Base-by-base conservation (phyloP, 106 monocot species). In the Dioscorea alata region DNA sequence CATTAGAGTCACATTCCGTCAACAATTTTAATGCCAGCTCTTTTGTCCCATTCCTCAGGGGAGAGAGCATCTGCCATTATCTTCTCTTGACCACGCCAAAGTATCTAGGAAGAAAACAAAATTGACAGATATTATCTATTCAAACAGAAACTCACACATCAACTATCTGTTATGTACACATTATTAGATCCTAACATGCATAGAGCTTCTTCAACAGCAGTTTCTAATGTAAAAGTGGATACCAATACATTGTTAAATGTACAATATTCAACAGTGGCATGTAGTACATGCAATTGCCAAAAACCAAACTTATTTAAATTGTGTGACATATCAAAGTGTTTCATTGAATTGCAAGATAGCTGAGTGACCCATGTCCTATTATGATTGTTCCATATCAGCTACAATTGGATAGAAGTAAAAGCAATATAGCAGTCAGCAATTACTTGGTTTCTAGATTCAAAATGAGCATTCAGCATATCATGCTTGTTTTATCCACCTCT, bases 71-170 rank as follows among this genome's bases (percentile, higher is more conserved):
- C 92, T 14, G 86, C 73, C 95, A 91, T 96, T 59, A 92, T 76
- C 73, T 89, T 80, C 33, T 96, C 95, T 77, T 91, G 88, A 56
- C 88, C 92, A 68, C 91, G 95, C 88, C 83, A 86, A 22, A 86
- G 82, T 68, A 89, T 89, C 95, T 96, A 81, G 10, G 12, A 48
- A 6, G 22, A 63, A 23, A 31, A 68, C 21, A 63, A 48, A n/a
- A 79, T 17, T 23, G 6, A 23, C 23, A 22, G 12, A 59, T 22
- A 9, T 6, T 19, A 21, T 59, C 12, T 23, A 4, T 28, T 59
- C 19, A 23, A 12, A 12, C 12, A 59, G 12, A 59, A 22, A 59
- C 59, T 4, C 4, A 0, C 7, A 59, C 12, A 20, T 7, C 6
- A 59, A 12, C 23, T 22, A 0, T 12, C n/a, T 24, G 22, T 12